A percentile compares a stretch with the other conserved stretches of the same genome.
Conservation (phyloP, 257 asterid species). For the Lavandula angustifolia region DNA sequence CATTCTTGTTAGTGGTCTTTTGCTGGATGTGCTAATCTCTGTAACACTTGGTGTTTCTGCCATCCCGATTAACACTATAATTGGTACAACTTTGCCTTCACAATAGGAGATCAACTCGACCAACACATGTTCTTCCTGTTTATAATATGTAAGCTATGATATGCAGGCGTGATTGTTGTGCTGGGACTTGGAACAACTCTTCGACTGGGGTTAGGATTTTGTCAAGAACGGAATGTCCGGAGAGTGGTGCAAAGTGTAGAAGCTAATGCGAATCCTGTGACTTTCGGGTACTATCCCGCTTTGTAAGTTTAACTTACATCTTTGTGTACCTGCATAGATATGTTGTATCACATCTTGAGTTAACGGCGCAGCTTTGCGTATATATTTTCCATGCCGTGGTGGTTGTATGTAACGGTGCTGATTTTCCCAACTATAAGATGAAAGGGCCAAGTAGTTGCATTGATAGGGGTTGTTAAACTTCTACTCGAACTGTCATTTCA, state of each 20-base stretch:
- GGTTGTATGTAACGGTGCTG: neutral
- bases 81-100: constrained; percentile 39
- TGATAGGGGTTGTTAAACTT: neutral
- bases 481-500: neutral
- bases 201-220: constrained; percentile 72
- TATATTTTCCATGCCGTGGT: neutral
- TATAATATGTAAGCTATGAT: neutral
- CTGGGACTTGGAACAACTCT: constrained; percentile 83
- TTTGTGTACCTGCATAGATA: neutral
- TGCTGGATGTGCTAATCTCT: constrained; percentile 74
- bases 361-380: neutral
- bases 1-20: constrained; percentile 72
- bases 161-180: constrained; percentile 72
- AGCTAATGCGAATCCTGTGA: constrained; percentile 41
- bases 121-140: neutral
- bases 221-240: constrained; percentile 71
- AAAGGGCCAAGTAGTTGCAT: neutral
- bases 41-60: constrained; percentile 77
- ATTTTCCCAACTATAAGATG: too few species aligned
- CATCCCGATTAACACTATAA: constrained; percentile 74
- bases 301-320: constrained; percentile 36
- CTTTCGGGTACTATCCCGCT: constrained; percentile 62
- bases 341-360: neutral
- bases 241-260: constrained; percentile 71
- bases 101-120: constrained; percentile 1